Percentiles rank a stretch among this genome's conserved stretches.
phyloP scores from a whole-genome alignment of 192 early-diverging fungal genomes.

The Entomortierella beljakovae region DNA sequence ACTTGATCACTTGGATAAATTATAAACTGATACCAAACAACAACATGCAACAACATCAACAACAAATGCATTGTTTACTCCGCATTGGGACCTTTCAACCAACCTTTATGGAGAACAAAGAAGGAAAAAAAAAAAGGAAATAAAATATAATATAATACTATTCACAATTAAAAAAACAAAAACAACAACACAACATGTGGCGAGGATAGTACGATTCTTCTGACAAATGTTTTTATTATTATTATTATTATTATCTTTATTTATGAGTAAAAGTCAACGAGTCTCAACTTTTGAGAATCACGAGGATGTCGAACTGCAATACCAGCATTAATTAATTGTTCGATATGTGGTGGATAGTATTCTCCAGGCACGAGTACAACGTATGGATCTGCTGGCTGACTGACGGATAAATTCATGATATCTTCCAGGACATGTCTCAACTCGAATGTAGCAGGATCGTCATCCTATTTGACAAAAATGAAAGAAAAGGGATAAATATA shows the following conservation, averaged over 20 bases:
- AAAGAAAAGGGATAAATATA: background rate
- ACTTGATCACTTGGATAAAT: slow-evolving; percentile 80
- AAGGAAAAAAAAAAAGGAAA: no score
- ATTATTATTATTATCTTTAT: background rate
- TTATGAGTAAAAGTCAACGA: slow-evolving; percentile 57
- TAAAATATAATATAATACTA: slow-evolving; percentile 15
- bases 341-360: slow-evolving; percentile 64
- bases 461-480: slow-evolving; percentile 4
- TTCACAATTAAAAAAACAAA: background rate
- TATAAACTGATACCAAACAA: slow-evolving; percentile 54
- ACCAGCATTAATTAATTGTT: slow-evolving; percentile 63
- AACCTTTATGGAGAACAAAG: no score
- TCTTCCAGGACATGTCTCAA: slow-evolving; percentile 54
- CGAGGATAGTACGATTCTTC: background rate
- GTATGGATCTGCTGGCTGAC: slow-evolving; percentile 57
- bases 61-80: no score
- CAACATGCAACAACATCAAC: background rate
- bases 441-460: slow-evolving; percentile 13
- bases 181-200: background rate
- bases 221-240: background rate
- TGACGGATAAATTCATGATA: slow-evolving; percentile 63
- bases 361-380: slow-evolving; percentile 52
- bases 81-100: no score
- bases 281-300: slow-evolving; percentile 53
- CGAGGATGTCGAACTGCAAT: slow-evolving; percentile 62